Conservation (phyloP, 2,329 filamentous ascomycete species). For the Fusarium ramigenum region DNA sequence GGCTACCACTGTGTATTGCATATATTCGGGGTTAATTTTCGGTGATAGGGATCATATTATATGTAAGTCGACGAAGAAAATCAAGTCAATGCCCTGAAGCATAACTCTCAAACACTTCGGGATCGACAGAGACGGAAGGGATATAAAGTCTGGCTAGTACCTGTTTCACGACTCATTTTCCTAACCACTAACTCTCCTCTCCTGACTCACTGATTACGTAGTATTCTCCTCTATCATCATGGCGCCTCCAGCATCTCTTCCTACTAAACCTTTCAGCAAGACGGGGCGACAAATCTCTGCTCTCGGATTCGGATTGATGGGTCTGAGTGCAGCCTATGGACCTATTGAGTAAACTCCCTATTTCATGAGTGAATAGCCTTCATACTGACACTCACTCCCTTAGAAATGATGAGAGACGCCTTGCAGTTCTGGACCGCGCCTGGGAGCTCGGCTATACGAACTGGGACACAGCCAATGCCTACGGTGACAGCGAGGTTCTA, state of each 20-base stretch:
- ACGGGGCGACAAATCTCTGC: background rate
- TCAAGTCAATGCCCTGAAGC: rapidly evolving
- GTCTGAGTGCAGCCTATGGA: background rate
- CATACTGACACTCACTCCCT: background rate
- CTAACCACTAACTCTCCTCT: background rate
- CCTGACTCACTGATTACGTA: rapidly evolving
- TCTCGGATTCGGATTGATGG: background rate
- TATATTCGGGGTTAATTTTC: rapidly evolving
- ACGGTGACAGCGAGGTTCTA: background rate
- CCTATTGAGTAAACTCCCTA: background rate
- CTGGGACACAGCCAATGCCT: background rate
- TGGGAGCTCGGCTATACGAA: background rate
- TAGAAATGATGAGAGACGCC: background rate
- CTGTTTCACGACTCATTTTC: rapidly evolving
- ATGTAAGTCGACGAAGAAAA: rapidly evolving
- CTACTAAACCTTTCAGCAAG: background rate
- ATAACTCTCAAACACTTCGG: rapidly evolving
- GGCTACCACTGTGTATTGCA: background rate
- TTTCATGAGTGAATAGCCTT: rapidly evolving
- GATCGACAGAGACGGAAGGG: background rate
- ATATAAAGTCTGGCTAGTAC: background rate
- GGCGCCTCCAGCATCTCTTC: background rate
- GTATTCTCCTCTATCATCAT: background rate
- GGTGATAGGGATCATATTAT: background rate
- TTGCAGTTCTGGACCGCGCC: background rate